Base-by-base conservation (phyloP, 495 filamentous ascomycete species). In the Neurospora sp. region DNA sequence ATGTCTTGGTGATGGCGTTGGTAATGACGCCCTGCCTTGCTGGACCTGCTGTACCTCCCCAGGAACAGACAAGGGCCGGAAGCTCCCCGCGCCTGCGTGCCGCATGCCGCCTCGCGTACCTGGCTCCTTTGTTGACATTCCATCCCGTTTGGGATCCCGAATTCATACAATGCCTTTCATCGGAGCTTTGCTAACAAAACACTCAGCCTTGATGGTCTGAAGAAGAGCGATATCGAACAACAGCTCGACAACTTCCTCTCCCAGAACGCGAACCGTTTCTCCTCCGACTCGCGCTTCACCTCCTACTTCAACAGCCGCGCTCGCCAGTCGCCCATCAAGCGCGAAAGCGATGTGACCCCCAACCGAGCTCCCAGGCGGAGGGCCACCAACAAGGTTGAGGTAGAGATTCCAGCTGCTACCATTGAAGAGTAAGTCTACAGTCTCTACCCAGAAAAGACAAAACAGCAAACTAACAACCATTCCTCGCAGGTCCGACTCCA, bases 141-240 rank as follows among this genome's bases (percentile, higher is more conserved):
- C 69, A 71, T 71, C 69, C 42, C 39, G 69, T 71, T 37, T 40
- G 27, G 18, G 9, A 46, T 37, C 9, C 27, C 72, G 11, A 22
- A 31, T 9, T 4, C 69, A 69, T 5, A 39, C 18, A 69, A 69
- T 61, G 31, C 48, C 31, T 72, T 12, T 69, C 48, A 20, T 42
- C 41, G 27, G 27, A 35, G 14, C 3, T 31, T 7, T 38, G 6
- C 53, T 53, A 31, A 53, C 46, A 39, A 68, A 9, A 18, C 5
- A 31, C 22, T 68, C 75, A 97, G 94, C 76, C 88, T 87, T 77
- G 90, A 92, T 71, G 85, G 88, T 44, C 81, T 88, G 74, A 91
- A 91, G 76, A 98, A 98, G 82, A 81, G 84, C 74, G 94, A 98
- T n/a, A 89, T 98, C 46, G 92, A 94, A 78, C 76, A 84, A 70